phyloP scores from a whole-genome alignment of 2,329 filamentous ascomycete species.

The Anthostomella pinea region DNA sequence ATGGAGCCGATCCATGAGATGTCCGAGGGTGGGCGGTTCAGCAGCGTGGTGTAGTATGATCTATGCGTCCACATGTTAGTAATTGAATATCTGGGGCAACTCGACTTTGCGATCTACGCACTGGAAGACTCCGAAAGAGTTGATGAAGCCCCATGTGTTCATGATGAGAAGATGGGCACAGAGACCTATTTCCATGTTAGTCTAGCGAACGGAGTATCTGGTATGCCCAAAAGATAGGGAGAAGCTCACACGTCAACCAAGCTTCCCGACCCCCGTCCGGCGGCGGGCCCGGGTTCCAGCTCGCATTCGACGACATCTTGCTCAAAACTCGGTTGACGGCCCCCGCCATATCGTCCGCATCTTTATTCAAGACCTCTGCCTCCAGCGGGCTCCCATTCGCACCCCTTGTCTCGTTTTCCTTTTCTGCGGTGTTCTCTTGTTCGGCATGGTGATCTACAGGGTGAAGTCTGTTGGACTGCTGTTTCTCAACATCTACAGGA shows the following conservation, averaged over 20 bases:
- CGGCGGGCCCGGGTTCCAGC: slow-evolving; percentile 43
- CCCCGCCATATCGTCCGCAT: slow-evolving; percentile 25
- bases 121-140: slow-evolving; percentile 56
- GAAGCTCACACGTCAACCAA: slow-evolving; percentile 44
- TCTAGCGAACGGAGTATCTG: not conserved
- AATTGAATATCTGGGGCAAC: no score
- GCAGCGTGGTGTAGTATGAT: slow-evolving; percentile 46
- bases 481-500: slow-evolving; percentile 27
- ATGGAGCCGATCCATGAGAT: slow-evolving; percentile 55
- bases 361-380: slow-evolving; percentile 22
- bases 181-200: slow-evolving; percentile 26
- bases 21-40: slow-evolving; percentile 40
- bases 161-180: slow-evolving; percentile 46
- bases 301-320: slow-evolving; percentile 39
- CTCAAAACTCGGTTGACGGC: slow-evolving; percentile 39
- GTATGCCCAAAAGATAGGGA: slow-evolving; percentile 7
- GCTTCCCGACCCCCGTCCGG: slow-evolving; percentile 49
- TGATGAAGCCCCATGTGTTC: slow-evolving; percentile 55
- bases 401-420: slow-evolving; percentile 5
- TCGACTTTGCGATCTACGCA: no score
- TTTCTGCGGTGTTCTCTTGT: slow-evolving; percentile 2
- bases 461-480: no score
- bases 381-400: slow-evolving; percentile 19
- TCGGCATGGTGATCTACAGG: not conserved
- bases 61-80: no score